Evolutionary conservation across 768 basidiomycete species (phyloP), one percentile per base, ranked within the genome.

Genomic region (Hemileccinum rubropunctum): DNA sequence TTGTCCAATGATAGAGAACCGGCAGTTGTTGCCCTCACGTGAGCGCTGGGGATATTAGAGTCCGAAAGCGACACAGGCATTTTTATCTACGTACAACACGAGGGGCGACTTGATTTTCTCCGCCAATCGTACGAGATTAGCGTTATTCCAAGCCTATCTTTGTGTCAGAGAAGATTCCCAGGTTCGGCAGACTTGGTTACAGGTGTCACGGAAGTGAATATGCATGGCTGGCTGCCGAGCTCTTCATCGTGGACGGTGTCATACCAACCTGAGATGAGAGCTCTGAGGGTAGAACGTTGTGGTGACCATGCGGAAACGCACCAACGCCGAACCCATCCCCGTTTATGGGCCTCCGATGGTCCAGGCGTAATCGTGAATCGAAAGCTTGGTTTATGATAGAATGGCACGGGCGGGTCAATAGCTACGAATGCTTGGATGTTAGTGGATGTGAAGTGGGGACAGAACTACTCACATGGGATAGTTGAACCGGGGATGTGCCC

Each of bases 381-480:
- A 93, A 95, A 0, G 95, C 93, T 72, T 97, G 93, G 67, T 95
- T 95, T 67, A 95, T 97, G 72, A 98, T 97, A 3, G 90, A 92
- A 72, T 98, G 95, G 52, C 86, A 86, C 44, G 95, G 95, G 42
- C 90, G 79, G 38, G 95, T 98, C 58, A 98, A 77, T n/a, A 98
- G 81, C 81, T 91, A 57, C 28, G 45, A 20, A 46, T 41, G 17
- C 34, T 65, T 41, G 40, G 42, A 41, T 21, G 46, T 26, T 8
- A 18, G 42, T 2, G 17, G 28, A 9, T 17, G 43, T 13, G 6
- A 8, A 32, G 27, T 2, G 32, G 33, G 4, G 27, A 12, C 28
- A 18, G 15, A 35, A 34, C 33, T 35, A 67, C 78, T 59, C 54
- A 87, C 87, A 77, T 93, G 92, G 21, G 86, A 91, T 46, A 98